Percentiles rank a stretch among this genome's conserved stretches.
Conservation (phyloP, 1,139 yeast genomes). For the Sugiyamaella paludigena region DNA sequence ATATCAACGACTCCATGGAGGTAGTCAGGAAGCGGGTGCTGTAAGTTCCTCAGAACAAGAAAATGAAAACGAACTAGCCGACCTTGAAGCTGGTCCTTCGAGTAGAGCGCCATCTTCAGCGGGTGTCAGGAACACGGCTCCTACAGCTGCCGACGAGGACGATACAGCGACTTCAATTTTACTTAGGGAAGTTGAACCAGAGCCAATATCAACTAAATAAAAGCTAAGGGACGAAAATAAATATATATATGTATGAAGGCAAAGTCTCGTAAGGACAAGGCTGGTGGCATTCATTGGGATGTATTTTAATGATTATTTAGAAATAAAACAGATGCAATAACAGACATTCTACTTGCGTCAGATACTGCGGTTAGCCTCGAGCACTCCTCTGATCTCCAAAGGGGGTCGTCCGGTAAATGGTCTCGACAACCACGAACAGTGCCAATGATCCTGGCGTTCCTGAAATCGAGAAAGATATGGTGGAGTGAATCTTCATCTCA, state of each 20-base stretch:
- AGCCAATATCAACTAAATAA: constrained; percentile 17
- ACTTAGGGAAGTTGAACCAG: constrained; percentile 25
- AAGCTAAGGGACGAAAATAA: neutral
- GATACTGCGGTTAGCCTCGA: too few relatives aligned
- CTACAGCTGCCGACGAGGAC: constrained; percentile 6
- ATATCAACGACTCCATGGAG: constrained; percentile 31
- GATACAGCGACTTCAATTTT: constrained; percentile 15
- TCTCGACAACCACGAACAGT: too few relatives aligned
- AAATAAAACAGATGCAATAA: too few relatives aligned
- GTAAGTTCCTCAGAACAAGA: neutral
- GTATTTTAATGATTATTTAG: too few relatives aligned
- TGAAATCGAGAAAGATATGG: too few relatives aligned
- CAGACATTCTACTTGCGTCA: too few relatives aligned
- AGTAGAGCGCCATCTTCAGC: constrained; percentile 2
- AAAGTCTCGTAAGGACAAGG: too few relatives aligned
- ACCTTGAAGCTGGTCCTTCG: constrained; percentile 14
- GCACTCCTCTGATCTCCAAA: too few relatives aligned
- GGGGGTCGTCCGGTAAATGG: too few relatives aligned
- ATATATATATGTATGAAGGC: neutral
- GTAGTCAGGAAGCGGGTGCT: constrained; percentile 2
- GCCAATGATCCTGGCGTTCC: too few relatives aligned
- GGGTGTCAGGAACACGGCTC: neutral
- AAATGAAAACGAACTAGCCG: constrained; percentile 15
- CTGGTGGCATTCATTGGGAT: too few relatives aligned
- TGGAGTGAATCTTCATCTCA: too few relatives aligned